These are phyloP conservation scores for Mycena sp. DNA, from an alignment of 1,284 basidiomycete genomes.

Conservation along the genomic window DNA sequence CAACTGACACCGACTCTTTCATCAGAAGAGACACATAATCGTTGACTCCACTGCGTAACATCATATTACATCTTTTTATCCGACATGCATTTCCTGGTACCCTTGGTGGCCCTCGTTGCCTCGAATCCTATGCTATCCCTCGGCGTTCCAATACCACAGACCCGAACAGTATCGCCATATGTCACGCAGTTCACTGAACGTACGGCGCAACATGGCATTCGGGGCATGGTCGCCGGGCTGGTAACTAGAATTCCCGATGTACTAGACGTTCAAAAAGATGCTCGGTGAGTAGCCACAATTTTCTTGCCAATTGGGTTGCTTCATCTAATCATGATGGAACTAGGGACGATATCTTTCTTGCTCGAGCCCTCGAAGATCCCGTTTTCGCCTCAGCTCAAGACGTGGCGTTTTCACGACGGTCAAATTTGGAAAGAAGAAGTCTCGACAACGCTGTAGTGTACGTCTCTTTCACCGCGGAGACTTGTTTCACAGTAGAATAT, in stretches of 20 bases:
- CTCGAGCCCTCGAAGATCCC: constrained; percentile 23
- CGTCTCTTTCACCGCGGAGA: too few relatives aligned
- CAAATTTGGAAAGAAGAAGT: not conserved
- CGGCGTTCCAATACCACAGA: constrained; percentile 22
- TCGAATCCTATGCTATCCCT: not conserved
- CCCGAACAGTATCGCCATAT: constrained; percentile 22
- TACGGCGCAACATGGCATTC: constrained; percentile 6
- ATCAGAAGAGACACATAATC: too few relatives aligned
- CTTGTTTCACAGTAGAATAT: too few relatives aligned
- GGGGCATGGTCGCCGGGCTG: constrained; percentile 12
- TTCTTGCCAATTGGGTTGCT: too few relatives aligned
- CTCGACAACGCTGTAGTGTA: too few relatives aligned
- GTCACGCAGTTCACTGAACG: constrained; percentile 20
- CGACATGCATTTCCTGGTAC: constrained; percentile 17
- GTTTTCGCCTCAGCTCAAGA: constrained; percentile 21
- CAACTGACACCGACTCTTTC: too few relatives aligned
- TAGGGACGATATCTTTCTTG: constrained; percentile 28
- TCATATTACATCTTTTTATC: too few relatives aligned
- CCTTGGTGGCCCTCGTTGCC: constrained; percentile 3
- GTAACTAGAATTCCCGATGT: constrained; percentile 21
- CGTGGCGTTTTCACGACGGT: not conserved
- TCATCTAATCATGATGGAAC: not conserved
- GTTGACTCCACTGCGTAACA: too few relatives aligned
- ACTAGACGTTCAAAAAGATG: not conserved
- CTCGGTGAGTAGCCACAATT: constrained; percentile 2